Evolutionary conservation across 1,284 basidiomycete species (phyloP), one percentile per base, ranked within the genome.

Genomic region (Ustilago bromivora): DNA sequence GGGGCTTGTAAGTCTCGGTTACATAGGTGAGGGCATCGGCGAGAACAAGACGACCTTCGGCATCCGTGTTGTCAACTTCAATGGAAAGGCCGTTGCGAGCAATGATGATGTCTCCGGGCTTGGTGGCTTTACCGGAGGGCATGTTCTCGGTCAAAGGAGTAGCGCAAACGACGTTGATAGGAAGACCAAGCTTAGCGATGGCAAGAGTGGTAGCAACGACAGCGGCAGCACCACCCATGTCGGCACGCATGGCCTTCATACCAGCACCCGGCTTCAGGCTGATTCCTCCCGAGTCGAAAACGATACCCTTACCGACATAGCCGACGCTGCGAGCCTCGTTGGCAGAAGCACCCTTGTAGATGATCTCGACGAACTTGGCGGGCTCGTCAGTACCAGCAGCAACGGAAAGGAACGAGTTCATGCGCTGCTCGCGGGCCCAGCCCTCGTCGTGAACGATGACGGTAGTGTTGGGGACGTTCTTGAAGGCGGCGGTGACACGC

Each of bases 381-480:
- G 94, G 94, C 85, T 95, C 92, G 15, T 90, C 88, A 8, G 92
- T 92, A 35, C 94, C 94, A 67, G 91, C 91, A 9, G 93, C 91
- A 6, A 96, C 94, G 1, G 93, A 94, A 32, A 96, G 90, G 90
- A 96, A 95, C 2, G 92, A 91, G 79, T 91, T 92, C 94, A 95
- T 95, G 67, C 91, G 91, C 88, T 93, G 92, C 86, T 92, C 89
- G 63, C 90, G 88, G 12, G 93, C 93, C 93, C 94, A 95, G 92
- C 92, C 92, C 88, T 92, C 90, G 79, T 96, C 94, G 54, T 89
- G 91, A 15, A 93, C 90, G 51, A 91, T 89, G 57, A 95, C 88
- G 78, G 92, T 88, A 8, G 93, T 91, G 79, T 93, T 92, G 9
- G 89, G 87, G 36, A 95, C 66, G 23, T 90, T 91, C 38, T 89